Evolutionary conservation across 768 basidiomycete genomes (phyloP), one percentile per base, ranked within the genome.

Genomic region (Kwoniella dejecticola): DNA sequence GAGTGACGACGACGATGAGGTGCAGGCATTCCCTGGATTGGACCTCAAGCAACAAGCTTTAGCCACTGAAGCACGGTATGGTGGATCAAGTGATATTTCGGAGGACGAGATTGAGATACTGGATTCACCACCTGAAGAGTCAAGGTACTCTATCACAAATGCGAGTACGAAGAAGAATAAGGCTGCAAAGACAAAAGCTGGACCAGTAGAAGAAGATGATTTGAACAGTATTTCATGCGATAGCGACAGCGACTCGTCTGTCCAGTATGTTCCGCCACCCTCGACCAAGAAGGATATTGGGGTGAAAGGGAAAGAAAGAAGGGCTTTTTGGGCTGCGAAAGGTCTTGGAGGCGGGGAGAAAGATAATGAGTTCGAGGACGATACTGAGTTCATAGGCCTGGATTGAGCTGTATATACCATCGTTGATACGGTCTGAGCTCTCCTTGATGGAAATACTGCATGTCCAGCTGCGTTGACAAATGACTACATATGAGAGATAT

Each of bases 271-370:
- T 11, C 24, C 29, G 23, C 21, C 30, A 17, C 56, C 56, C 30
- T 17, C 36, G n/a, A 33, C 5, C 10, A 21, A 41, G n/a, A 47
- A 49, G 46, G 46, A 49, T 10, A 46, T 21, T 23, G 29, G 30
- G 7, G 46, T 36, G 10, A 63, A 60, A 12, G 47, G 53, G 2
- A 68, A 58, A 41, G 62, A 71, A 13, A 72, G 57, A 55, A 57
- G 61, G 30, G 70, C 65, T 15, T 72, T 72, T 44, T 72, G 70
- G 70, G 62, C 62, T 6, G 50, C 67, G 17, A 72, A 72, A 57
- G 70, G 60, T 45, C 49, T 54, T 36, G 27, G 30, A 29, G 41
- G 61, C n/a, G 17, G 54, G 50, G 44, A 53, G 41, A 38, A 31
- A 10, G 38, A 52, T n/a, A 52, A 46, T 36, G 61, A 57, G 7